Base-by-base conservation (phyloP, 176 grass and related monocot species). In the Oryza glumipatula region DNA sequence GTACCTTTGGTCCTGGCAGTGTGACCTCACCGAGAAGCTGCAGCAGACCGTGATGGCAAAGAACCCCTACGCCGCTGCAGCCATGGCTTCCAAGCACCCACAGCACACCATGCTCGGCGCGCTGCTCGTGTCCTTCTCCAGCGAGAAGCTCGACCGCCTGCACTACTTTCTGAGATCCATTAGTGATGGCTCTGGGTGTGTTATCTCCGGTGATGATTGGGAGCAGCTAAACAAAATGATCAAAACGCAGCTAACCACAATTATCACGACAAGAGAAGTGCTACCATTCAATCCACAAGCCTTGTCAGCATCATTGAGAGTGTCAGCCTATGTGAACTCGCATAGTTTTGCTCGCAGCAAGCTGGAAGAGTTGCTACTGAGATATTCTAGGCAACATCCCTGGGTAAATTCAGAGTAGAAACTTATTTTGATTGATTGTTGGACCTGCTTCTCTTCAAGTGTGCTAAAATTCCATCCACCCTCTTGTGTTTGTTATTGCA, bases 231-330 rank as follows among this genome's bases (percentile, higher is more conserved):
- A n/a, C 21, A n/a, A 0, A 19, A 2, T 22, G 21, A 19, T 61
- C 19, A 19, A n/a, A 19, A 2, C 2, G 7, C 0, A 61, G 58
- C 17, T n/a, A 7, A 8, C 7, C 0, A 0, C 12, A 49, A 13
- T 49, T 0, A n/a, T 8, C 9, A 0, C 6, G 0, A n/a, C 0
- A 22, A 61, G 0, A 61, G 21, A n/a, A 61, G 0, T 0, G 0
- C 47, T 49, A 0, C 47, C 9, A 44, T 44, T 44, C 0, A 0
- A 13, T 12, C 47, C 47, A 49, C 47, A 4, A 13, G 47, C 3
- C 47, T n/a, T 61, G 9, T 4, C 21, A 7, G 58, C 4, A n/a
- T 3, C 17, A 0, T 61, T 1, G 15, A 9, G 19, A 61, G 21
- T 2, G 0, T 61, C 58, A 9, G 58, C 15, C 19, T 22, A n/a